Conservation (phyloP, 352 stramenopile species). For the Phytophthora ohioensis region DNA sequence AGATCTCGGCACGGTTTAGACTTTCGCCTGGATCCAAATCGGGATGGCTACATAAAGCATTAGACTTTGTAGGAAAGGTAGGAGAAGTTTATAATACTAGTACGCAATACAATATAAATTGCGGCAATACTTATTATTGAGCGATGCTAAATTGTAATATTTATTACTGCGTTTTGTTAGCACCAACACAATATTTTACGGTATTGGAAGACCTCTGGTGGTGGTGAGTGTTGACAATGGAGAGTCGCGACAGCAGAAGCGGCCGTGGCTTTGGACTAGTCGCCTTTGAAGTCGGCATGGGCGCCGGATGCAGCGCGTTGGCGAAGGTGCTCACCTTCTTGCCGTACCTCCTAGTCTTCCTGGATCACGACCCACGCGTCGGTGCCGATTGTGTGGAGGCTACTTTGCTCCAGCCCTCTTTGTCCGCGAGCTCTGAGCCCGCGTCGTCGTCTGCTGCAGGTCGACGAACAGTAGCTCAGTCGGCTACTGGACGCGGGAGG, state of each 20-base stretch:
- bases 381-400: slow-evolving; percentile 30
- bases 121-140: no score
- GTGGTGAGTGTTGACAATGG: slow-evolving; percentile 20
- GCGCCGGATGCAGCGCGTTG: slow-evolving; percentile 50
- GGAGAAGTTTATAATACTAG: no score
- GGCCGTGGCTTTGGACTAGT: slow-evolving; percentile 1
- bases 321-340: slow-evolving; percentile 64
- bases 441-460: slow-evolving; percentile 42
- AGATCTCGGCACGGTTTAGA: no score
- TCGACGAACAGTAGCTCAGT: slow-evolving; percentile 53
- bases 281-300: neutral
- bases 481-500: slow-evolving; percentile 3
- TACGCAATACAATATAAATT: no score
- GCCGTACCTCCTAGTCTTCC: slow-evolving; percentile 75
- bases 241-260: slow-evolving; percentile 32
- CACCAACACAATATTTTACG: no score
- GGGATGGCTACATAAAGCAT: no score
- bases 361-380: slow-evolving; percentile 67
- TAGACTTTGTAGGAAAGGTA: no score
- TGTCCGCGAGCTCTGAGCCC: slow-evolving; percentile 43
- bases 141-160: no score
- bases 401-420: slow-evolving; percentile 72
- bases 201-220: no score
- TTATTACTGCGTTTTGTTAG: no score
- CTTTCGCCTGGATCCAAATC: no score